Evolutionary conservation across 345 rosid genomes (phyloP), one percentile per base, ranked within the genome.

Genomic region (Passiflora organensis): DNA sequence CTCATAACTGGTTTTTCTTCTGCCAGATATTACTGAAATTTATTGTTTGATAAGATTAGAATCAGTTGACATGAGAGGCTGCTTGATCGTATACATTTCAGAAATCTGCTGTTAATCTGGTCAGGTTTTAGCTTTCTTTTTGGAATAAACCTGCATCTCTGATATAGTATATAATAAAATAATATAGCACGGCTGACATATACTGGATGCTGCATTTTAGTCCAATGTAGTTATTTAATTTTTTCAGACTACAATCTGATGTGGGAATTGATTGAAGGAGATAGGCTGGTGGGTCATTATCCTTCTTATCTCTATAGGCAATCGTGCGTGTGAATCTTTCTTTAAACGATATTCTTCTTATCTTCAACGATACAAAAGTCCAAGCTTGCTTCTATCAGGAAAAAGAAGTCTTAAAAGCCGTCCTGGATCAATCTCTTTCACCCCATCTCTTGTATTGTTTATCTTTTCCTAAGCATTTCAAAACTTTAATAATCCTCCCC

Each of bases 321-420:
- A 73, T 61, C 67, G 60, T 67, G 82, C 72, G 38, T 51, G 64
- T 64, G 81, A 75, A 77, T 83, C 57, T 74, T 53, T 46, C 47
- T 41, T 43, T 23, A 32, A 14, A 6, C 22, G 55, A 49, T 53
- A n/a, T n/a, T n/a, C n/a, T 51, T 53, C 49, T 6, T 53, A 64
- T 63, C 80, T 79, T 81, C 62, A 70, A 42, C 69, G 41, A 56
- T 6, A 79, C 87, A 57, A 79, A 77, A 79, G 77, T 72, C 75
- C 71, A 66, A 71, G 48, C 65, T 50, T 63, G 68, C 59, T 74
- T 54, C 77, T 50, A 51, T 69, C 70, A 68, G 66, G 23, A 36
- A 56, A n/a, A 38, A 18, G 44, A 68, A 11, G 43, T 36, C 42
- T 17, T 13, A 15, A 25, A 28, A 50, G 37, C 63, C 71, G n/a